Evolutionary conservation across 1,284 basidiomycete genomes (phyloP).

Genomic region (Moesziomyces sp.): DNA sequence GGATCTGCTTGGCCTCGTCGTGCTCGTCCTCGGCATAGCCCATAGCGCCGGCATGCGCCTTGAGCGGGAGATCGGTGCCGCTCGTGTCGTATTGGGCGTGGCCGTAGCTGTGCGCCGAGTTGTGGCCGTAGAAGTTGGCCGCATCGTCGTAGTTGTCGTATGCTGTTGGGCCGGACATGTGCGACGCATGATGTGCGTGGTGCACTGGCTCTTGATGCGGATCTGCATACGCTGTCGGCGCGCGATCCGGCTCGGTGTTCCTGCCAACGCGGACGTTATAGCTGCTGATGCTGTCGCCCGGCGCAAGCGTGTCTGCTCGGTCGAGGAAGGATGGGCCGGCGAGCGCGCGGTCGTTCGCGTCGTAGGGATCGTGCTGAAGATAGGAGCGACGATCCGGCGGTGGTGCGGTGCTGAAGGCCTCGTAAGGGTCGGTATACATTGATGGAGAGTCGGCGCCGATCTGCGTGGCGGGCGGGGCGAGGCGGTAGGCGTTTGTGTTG

Average conservation of each 20-base stretch:
- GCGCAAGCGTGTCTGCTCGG: conserved; percentile 45
- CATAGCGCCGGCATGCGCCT: conserved; percentile 49
- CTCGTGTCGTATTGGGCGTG: conserved; percentile 34
- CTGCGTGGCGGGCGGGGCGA: conserved; percentile 22
- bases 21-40: conserved; percentile 63
- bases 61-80: conserved; percentile 50
- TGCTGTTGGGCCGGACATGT: background rate
- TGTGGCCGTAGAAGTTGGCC: conserved; percentile 16
- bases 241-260: conserved; percentile 22
- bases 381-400: conserved; percentile 19
- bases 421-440: conserved; percentile 57
- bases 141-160: conserved; percentile 20
- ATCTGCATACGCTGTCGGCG: conserved; percentile 4
- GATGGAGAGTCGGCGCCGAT: conserved; percentile 41
- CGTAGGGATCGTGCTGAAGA: conserved; percentile 43
- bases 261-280: conserved; percentile 47
- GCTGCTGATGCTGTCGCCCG: conserved; percentile 52
- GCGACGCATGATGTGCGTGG: conserved; percentile 9
- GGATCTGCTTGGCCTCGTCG: conserved; percentile 56
- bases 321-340: conserved; percentile 21
- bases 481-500: conserved; percentile 37
- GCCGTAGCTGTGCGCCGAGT: conserved; percentile 6
- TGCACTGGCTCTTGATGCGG: conserved; percentile 2
- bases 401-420: conserved; percentile 31
- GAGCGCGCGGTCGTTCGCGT: conserved; percentile 19